Conservation (phyloP, 768 basidiomycete species). For the Termitomyces sp. region DNA sequence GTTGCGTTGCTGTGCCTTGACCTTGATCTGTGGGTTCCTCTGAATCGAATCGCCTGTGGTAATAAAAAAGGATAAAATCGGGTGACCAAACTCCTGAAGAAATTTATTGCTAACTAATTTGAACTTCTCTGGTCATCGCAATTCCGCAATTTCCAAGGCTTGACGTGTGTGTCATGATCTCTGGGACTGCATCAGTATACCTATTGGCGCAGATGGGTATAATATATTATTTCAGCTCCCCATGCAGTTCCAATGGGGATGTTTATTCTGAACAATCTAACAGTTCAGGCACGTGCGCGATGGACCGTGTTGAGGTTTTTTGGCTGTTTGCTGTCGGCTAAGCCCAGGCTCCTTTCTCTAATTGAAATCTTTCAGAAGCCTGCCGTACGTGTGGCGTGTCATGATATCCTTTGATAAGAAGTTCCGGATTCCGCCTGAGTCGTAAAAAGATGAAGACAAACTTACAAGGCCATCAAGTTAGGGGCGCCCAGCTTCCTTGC, state of each 20-base stretch:
- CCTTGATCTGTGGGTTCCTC: no score
- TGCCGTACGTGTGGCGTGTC: no score
- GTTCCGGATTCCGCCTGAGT: neutral
- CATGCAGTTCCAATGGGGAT: no score
- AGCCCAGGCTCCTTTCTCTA: slow-evolving; percentile 1
- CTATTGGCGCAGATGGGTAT: neutral
- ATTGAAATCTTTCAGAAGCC: neutral
- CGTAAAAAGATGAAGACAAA: neutral
- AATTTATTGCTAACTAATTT: neutral
- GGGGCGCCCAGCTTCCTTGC: neutral
- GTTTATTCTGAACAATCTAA: neutral
- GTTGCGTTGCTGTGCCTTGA: slow-evolving; percentile 8
- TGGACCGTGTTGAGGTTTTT: slow-evolving; percentile 27
- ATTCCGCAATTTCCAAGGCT: neutral
- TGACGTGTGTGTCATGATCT: neutral
- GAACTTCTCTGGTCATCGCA: neutral
- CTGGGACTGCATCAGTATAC: neutral
- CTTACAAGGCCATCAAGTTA: neutral
- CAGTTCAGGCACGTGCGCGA: neutral
- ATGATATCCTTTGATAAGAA: neutral
- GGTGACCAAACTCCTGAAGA: no score
- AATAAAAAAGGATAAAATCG: neutral
- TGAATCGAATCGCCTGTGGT: no score
- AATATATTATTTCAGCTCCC: neutral
- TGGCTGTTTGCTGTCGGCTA: slow-evolving; percentile 34